Percentiles rank a stretch among this genome's conserved stretches.
Evolutionary conservation across 164 flowering plant genomes (phyloP).

Genomic region (Vitis labrusca): DNA sequence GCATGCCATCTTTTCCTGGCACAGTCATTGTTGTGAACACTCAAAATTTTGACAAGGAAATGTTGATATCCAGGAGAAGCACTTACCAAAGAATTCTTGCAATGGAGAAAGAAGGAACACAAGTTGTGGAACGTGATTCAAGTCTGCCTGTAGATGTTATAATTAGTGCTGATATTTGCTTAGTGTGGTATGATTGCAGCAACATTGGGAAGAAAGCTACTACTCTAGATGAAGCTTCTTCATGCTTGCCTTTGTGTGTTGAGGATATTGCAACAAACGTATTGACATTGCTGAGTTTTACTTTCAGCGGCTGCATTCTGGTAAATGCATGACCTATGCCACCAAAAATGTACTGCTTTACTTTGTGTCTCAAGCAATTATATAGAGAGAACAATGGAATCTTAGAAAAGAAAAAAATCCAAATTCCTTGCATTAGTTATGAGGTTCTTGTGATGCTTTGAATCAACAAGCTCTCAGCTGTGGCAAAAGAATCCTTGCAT

Average conservation of each 20-base stretch:
- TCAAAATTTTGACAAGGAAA: constrained; percentile 61
- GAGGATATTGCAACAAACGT: constrained; percentile 78
- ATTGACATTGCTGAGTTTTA: constrained; percentile 77
- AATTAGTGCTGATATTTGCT: constrained; percentile 65
- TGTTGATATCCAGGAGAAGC: constrained; percentile 85
- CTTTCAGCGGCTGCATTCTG: constrained; percentile 83
- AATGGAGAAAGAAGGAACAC: constrained; percentile 78
- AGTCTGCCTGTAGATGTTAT: constrained; percentile 79
- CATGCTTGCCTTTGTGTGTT: constrained; percentile 53
- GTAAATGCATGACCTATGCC: constrained; percentile 38
- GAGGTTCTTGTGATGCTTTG: too few species aligned
- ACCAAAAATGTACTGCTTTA: neutral
- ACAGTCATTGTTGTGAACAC: constrained; percentile 72
- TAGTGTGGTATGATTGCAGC: constrained; percentile 76
- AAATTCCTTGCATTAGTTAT: too few species aligned
- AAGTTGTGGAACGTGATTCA: constrained; percentile 87
- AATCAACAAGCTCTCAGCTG: too few species aligned
- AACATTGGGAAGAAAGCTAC: constrained; percentile 54
- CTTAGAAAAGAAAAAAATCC: too few species aligned
- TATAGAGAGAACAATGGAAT: too few species aligned
- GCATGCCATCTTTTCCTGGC: constrained; percentile 34
- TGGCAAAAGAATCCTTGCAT: too few species aligned
- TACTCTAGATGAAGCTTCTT: constrained; percentile 50
- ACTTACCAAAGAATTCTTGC: constrained; percentile 83
- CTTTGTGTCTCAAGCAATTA: too few species aligned